Conservation (phyloP, 1,284 basidiomycete species). For the Fistulina hepatica region DNA sequence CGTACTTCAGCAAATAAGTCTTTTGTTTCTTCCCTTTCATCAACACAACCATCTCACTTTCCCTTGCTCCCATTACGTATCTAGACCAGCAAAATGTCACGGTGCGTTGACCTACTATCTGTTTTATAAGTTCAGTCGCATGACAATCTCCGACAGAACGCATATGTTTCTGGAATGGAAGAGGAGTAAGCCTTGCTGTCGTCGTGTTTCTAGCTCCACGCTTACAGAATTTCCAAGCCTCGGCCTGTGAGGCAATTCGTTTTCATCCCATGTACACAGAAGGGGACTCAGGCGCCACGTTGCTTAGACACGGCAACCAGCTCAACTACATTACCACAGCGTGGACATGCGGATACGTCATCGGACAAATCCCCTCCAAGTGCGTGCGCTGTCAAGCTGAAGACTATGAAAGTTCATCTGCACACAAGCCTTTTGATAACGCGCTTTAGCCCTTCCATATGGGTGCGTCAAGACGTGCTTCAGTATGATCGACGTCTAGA, state of each 20-base stretch:
- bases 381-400: conserved; percentile 12
- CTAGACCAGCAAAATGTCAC: conserved; percentile 33
- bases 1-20: conserved; percentile 33
- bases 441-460: conserved; percentile 29
- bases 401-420: background rate
- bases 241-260: background rate
- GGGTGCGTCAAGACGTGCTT: conserved; percentile 19
- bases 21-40: background rate
- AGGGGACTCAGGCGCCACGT: background rate
- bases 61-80: conserved; percentile 23
- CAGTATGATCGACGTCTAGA: background rate
- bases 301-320: conserved; percentile 26
- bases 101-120: conserved; percentile 15
- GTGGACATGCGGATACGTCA: conserved; percentile 33
- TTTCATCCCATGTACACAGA: too few relatives aligned
- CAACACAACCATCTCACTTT: conserved; percentile 12
- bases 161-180: conserved; percentile 35
- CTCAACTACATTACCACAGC: conserved; percentile 33
- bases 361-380: conserved; percentile 33
- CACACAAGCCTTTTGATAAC: conserved; percentile 26
- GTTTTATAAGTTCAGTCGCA: background rate
- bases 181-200: conserved; percentile 23
- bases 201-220: background rate
- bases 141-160: conserved; percentile 22
- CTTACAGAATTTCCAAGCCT: background rate